A percentile compares a stretch with the other conserved stretches of the same genome.
Evolutionary conservation across 1,139 yeast genomes (phyloP).

Genomic region (Meyerozyma smithsonii): DNA sequence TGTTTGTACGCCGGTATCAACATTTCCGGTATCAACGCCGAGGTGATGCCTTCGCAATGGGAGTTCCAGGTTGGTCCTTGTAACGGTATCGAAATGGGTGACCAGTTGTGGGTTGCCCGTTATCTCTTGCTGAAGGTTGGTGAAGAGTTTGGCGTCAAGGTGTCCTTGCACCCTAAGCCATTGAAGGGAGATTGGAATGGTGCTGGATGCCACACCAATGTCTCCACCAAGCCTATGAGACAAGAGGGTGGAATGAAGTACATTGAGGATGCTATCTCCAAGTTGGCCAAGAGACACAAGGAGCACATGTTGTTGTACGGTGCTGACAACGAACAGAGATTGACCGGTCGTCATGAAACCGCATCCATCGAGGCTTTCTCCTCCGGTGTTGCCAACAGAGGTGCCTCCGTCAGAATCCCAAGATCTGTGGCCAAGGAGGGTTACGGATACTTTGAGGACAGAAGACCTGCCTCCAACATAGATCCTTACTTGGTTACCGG

Average conservation of each 20-base stretch:
- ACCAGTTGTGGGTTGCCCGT: conserved; percentile 94
- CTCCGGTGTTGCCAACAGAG: conserved; percentile 99
- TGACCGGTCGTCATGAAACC: conserved; percentile 98
- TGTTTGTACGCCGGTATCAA: conserved; percentile 87
- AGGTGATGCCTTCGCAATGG: conserved; percentile 99
- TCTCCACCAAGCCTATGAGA: conserved; percentile 90
- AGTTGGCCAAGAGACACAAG: conserved; percentile 91
- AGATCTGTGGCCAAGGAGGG: conserved; percentile 98
- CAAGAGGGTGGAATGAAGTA: conserved; percentile 91
- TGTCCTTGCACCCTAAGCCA: conserved; percentile 98
- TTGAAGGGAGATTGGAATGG: conserved; percentile 99
- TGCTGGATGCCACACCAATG: conserved; percentile 99
- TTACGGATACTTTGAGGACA: conserved; percentile 96
- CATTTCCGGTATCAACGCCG: conserved; percentile 97
- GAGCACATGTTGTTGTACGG: conserved; percentile 97
- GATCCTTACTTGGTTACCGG: conserved; percentile 99
- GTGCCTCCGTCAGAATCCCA: conserved; percentile 97
- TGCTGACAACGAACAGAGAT: conserved; percentile 88
- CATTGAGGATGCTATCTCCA: conserved; percentile 89
- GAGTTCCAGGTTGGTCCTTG: conserved; percentile 99
- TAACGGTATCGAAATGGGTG: conserved; percentile 94
- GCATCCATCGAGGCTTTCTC: conserved; percentile 89
- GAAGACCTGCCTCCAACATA: conserved; percentile 99
- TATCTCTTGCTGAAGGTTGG: conserved; percentile 91
- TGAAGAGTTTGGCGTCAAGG: conserved; percentile 97